Percentiles rank a stretch among this genome's conserved stretches.
phyloP scores from a whole-genome alignment of 2,329 filamentous ascomycete genomes.

The Claviceps sp. region DNA sequence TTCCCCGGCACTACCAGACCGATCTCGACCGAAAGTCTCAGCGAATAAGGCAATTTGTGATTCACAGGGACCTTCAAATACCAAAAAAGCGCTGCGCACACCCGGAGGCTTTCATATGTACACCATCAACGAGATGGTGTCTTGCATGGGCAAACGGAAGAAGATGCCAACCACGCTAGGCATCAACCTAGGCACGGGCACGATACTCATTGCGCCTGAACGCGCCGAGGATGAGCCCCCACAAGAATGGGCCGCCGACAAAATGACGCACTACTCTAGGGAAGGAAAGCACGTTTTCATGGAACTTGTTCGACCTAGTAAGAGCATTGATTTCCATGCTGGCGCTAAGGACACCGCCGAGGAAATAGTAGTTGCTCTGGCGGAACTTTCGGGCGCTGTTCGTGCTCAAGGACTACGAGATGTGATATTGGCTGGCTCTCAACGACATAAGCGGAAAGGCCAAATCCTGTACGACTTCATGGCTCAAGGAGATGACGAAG shows the following conservation, averaged over 20 bases:
- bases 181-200: slow-evolving; percentile 79
- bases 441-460: slow-evolving; percentile 62
- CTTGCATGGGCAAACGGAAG: slow-evolving; percentile 92
- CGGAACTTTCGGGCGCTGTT: slow-evolving; percentile 76
- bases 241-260: slow-evolving; percentile 88
- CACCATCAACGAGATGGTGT: slow-evolving; percentile 94
- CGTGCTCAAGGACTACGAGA: slow-evolving; percentile 75
- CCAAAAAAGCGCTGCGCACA: slow-evolving; percentile 34
- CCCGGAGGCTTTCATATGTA: slow-evolving; percentile 86
- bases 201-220: slow-evolving; percentile 83
- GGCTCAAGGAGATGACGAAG: slow-evolving; percentile 92
- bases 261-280: slow-evolving; percentile 92
- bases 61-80: neutral
- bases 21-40: slow-evolving; percentile 13
- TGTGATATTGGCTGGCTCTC: slow-evolving; percentile 67
- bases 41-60: neutral
- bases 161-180: slow-evolving; percentile 97
- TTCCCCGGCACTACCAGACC: slow-evolving; percentile 27
- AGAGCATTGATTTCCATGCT: slow-evolving; percentile 92
- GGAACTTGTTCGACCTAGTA: slow-evolving; percentile 81
- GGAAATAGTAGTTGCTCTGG: slow-evolving; percentile 78
- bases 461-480: slow-evolving; percentile 88
- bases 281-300: slow-evolving; percentile 97
- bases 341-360: slow-evolving; percentile 93
- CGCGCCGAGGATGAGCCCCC: slow-evolving; percentile 69